Base-by-base conservation (phyloP, 371 early-diverging fungal genomes). In the Zopfochytrium polystomum region DNA sequence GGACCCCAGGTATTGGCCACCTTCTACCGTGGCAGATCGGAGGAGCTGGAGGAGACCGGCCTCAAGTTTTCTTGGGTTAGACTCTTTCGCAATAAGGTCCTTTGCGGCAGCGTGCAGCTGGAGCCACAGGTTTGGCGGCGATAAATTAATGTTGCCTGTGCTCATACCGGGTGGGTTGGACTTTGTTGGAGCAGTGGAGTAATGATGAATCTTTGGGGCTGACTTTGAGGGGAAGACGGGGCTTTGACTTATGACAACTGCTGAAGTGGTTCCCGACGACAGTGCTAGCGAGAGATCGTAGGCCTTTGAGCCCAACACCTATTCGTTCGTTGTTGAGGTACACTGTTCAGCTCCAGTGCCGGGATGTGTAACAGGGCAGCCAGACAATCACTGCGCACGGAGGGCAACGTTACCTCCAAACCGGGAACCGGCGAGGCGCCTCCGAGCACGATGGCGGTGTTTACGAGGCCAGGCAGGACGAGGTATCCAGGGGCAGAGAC, bases 401-500 rank as follows among this genome's bases (percentile, higher is more conserved):
- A 22, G n/a, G n/a, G 18, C 9, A n/a, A 32, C 32, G 6, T 52
- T 52, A 11, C 15, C 25, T 15, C 25, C 25, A 22, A 52, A 9
- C 31, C 15, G 15, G 32, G 30, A 7, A 5, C 32, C 29, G 32
- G 7, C 5, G 52, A 43, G 43, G 20, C 13, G n/a, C 42, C 13
- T n/a, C 13, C 42, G 20, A 18, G 43, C 20, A 65, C 51, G 42
- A 63, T 58, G 15, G 63, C 70, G n/a, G 65, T 65, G 57, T 74
- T 65, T 2, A 74, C 61, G 22, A 74, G 52, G 6, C 65, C 71
- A 27, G 74, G 74, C 5, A 74, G 52, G n/a, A 60, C 18, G 6
- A 74, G 42, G 55, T 65, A 70, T 23, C 74, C 71, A 3, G 34
- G 26, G 23, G 48, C 58, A 48, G 70, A 70, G 25, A 70, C 42